Evolutionary conservation across 306 rosid genomes (phyloP).

Genomic region (Argentina anserina): DNA sequence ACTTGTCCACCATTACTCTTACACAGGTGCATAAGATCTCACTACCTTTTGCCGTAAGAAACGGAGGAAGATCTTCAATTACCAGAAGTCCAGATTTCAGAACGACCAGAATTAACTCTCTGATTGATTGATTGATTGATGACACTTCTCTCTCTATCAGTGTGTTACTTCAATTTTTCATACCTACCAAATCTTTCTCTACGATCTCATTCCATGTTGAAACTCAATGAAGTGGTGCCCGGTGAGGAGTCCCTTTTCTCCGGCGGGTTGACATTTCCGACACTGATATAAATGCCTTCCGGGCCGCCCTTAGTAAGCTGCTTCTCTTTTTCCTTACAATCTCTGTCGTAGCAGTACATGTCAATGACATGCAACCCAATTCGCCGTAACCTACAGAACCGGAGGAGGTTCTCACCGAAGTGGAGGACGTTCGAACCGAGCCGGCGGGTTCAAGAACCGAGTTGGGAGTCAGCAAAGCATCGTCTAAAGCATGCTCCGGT

Average conservation of each 20-base stretch:
- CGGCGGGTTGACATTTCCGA: slow-evolving; percentile 42
- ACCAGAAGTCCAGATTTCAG: not conserved
- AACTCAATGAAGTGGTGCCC: slow-evolving; percentile 80
- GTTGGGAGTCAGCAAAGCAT: slow-evolving; percentile 65
- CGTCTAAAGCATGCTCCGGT: slow-evolving; percentile 55
- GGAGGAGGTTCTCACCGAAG: slow-evolving; percentile 57
- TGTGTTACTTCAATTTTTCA: not conserved
- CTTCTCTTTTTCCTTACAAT: slow-evolving; percentile 62
- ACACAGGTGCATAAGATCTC: not conserved
- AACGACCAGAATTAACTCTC: not conserved
- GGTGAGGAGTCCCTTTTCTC: slow-evolving; percentile 71
- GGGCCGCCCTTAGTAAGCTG: slow-evolving; percentile 35
- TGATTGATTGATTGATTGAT: not conserved
- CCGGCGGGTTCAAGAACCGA: slow-evolving; percentile 67
- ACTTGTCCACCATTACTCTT: not conserved
- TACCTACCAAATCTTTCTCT: slow-evolving; percentile 6
- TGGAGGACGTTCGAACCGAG: slow-evolving; percentile 26
- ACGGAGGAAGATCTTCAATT: not conserved
- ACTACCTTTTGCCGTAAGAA: not conserved
- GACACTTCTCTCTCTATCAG: not conserved
- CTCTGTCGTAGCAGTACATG: slow-evolving; percentile 74
- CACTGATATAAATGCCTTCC: slow-evolving; percentile 19
- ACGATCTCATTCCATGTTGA: not conserved
- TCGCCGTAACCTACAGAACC: slow-evolving; percentile 57
- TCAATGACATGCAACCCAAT: slow-evolving; percentile 43